These are phyloP conservation scores for Cladophialophora immunda DNA, from an alignment of 2,329 filamentous ascomycete species.

Conservation along the genomic window DNA sequence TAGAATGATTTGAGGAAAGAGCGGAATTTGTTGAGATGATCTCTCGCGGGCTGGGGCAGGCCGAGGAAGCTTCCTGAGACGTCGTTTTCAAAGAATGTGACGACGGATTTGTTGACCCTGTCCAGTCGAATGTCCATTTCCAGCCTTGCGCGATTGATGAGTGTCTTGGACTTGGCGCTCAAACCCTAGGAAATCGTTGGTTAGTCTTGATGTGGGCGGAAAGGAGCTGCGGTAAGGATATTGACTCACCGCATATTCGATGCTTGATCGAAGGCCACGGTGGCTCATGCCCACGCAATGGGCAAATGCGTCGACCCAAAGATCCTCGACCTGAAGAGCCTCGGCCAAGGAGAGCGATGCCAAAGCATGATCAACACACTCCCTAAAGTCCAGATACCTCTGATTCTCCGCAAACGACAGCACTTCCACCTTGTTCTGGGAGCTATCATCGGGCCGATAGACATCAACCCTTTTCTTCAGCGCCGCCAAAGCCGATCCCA, in stretches of 20 bases:
- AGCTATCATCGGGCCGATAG: conserved; percentile 61
- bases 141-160: conserved; percentile 68
- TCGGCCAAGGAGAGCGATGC: conserved; percentile 75
- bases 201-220: conserved; percentile 14
- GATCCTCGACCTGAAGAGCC: conserved; percentile 66
- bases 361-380: conserved; percentile 73
- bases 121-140: conserved; percentile 73
- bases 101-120: conserved; percentile 66
- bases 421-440: conserved; percentile 69
- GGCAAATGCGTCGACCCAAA: conserved; percentile 77
- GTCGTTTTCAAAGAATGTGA: conserved; percentile 75
- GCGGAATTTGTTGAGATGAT: conserved; percentile 77
- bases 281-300: conserved; percentile 78
- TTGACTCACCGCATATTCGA: conserved; percentile 36
- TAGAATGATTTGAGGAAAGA: conserved; percentile 74
- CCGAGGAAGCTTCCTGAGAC: conserved; percentile 73
- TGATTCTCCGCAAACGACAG: conserved; percentile 72
- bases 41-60: conserved; percentile 66
- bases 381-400: conserved; percentile 73
- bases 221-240: not conserved
- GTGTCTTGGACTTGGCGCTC: conserved; percentile 66
- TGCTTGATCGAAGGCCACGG: conserved; percentile 37
- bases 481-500: conserved; percentile 70
- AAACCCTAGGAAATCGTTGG: conserved; percentile 45
- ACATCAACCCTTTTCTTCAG: conserved; percentile 72